These are phyloP conservation scores for Paecilomyces sp. DNA, from an alignment of 2,329 filamentous ascomycete species.

Conservation along the genomic window DNA sequence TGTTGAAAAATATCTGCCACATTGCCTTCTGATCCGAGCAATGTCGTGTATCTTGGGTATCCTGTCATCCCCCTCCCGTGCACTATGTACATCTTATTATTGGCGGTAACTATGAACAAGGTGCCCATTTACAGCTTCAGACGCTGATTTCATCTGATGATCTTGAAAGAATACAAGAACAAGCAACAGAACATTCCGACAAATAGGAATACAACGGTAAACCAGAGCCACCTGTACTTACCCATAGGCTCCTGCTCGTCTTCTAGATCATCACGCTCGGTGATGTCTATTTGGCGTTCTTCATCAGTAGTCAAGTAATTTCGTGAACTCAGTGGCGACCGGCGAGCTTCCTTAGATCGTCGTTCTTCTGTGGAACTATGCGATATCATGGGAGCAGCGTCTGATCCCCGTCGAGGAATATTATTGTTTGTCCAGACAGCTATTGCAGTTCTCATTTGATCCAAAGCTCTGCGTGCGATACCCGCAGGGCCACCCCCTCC, in stretches of 20 bases:
- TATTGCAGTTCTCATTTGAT: neutral
- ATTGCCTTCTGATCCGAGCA: neutral
- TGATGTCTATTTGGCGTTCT: neutral
- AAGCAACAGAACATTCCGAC: conserved; percentile 8
- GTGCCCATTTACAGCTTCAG: neutral
- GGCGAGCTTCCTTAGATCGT: neutral
- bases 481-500: neutral
- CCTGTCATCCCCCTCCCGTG: neutral
- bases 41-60: neutral
- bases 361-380: neutral
- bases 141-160: conserved; percentile 1
- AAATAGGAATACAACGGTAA: conserved; percentile 5
- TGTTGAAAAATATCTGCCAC: neutral
- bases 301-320: neutral
- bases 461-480: neutral
- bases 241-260: neutral
- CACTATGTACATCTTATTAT: neutral
- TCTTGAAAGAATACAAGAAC: conserved; percentile 9
- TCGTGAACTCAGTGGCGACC: neutral
- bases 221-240: conserved; percentile 7
- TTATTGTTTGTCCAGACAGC: neutral
- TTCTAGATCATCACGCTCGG: neutral
- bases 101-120: neutral
- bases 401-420: neutral
- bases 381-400: neutral